A percentile compares a stretch with the other conserved stretches of the same genome.
Evolutionary conservation across 2,329 filamentous ascomycete genomes (phyloP).

Genomic region (Ophiocordyceps robertsii): DNA sequence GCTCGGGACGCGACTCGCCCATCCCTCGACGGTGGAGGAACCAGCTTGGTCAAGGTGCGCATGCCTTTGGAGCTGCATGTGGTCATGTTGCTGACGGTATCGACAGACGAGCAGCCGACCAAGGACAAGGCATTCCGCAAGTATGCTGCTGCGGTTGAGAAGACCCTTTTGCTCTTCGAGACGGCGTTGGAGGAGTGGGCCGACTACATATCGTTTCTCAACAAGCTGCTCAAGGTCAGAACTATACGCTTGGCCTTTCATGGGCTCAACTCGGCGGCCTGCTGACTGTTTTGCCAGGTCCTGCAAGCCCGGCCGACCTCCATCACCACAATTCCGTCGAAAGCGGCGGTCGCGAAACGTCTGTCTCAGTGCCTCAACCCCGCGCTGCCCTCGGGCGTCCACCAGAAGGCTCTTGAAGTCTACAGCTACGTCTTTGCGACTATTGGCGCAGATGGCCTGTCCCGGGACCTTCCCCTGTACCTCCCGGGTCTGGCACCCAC

Average conservation of each 20-base stretch:
- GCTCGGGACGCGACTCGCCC: slow-evolving; percentile 70
- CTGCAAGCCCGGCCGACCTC: slow-evolving; percentile 73
- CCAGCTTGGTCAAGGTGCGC: slow-evolving; percentile 62
- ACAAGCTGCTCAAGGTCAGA: slow-evolving; percentile 71
- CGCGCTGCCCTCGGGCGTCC: slow-evolving; percentile 83
- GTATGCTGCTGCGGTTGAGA: slow-evolving; percentile 80
- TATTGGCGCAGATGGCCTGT: slow-evolving; percentile 69
- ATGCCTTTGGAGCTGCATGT: slow-evolving; percentile 2
- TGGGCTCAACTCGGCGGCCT: background rate
- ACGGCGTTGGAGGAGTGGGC: slow-evolving; percentile 95
- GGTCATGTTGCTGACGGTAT: slow-evolving; percentile 1
- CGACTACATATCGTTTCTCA: slow-evolving; percentile 96
- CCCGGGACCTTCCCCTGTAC: slow-evolving; percentile 73
- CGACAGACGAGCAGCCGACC: slow-evolving; percentile 36
- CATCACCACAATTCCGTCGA: slow-evolving; percentile 64
- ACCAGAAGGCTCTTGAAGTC: slow-evolving; percentile 93
- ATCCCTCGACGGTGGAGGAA: slow-evolving; percentile 64
- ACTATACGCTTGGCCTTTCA: background rate
- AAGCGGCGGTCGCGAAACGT: slow-evolving; percentile 72
- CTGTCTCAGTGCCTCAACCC: slow-evolving; percentile 93
- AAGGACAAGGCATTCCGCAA: slow-evolving; percentile 66
- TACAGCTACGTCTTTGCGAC: slow-evolving; percentile 81
- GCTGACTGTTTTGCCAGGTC: slow-evolving; percentile 38
- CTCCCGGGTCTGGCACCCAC: slow-evolving; percentile 81
- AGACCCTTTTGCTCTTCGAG: slow-evolving; percentile 81